phyloP scores from a whole-genome alignment of 768 basidiomycete species.

The Amanita thiersii region DNA sequence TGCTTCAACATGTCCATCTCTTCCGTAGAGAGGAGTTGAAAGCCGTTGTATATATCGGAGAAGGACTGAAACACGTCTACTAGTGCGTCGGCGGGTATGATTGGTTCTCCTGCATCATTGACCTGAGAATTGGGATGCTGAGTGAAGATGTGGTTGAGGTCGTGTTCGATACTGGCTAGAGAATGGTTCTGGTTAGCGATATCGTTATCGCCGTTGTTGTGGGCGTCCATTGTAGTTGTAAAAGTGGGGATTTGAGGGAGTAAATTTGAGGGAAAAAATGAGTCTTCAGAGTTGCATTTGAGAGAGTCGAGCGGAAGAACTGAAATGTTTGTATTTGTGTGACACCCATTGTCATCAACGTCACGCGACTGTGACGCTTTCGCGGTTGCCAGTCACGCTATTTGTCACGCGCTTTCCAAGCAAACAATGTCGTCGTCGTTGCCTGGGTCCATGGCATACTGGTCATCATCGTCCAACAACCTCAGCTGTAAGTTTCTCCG shows the following conservation, averaged over 20 bases:
- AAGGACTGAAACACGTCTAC: constrained; percentile 63
- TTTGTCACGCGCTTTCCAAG: too few species aligned
- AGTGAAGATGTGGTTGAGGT: constrained; percentile 59
- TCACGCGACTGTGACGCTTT: too few species aligned
- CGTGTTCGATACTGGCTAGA: constrained; percentile 60
- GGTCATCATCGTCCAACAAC: too few species aligned
- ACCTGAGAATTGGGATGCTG: constrained; percentile 52
- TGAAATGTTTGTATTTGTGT: neutral
- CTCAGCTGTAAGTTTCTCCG: too few species aligned
- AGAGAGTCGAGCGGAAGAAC: neutral
- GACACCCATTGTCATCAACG: neutral
- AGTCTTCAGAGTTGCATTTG: neutral
- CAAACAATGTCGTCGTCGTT: too few species aligned
- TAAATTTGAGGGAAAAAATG: too few species aligned
- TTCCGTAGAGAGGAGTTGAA: constrained; percentile 53
- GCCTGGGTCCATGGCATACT: too few species aligned
- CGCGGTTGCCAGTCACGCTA: too few species aligned
- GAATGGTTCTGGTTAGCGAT: constrained; percentile 44
- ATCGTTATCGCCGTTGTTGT: neutral
- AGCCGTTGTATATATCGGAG: constrained; percentile 47
- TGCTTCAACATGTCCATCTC: constrained; percentile 55
- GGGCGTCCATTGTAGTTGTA: too few species aligned
- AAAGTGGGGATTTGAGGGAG: too few species aligned
- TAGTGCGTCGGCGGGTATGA: constrained; percentile 64
- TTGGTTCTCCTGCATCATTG: constrained; percentile 52